Evolutionary conservation across 2,329 filamentous ascomycete genomes (phyloP).

Genomic region (Sporothrix variecibatus): DNA sequence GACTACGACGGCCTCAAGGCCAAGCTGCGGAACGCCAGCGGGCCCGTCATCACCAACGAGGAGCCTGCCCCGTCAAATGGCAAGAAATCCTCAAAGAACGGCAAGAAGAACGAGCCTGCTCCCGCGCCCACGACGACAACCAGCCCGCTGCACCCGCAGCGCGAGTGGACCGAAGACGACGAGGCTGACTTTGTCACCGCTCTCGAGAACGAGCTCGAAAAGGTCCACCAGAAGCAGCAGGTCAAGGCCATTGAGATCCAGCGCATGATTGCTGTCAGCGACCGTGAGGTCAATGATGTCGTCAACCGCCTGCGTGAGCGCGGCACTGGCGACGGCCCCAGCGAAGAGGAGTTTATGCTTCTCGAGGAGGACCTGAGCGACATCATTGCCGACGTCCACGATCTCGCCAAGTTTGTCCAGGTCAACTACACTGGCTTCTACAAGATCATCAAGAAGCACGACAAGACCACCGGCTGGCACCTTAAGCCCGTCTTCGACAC

Average conservation of each 20-base stretch:
- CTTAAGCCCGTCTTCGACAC: constrained; percentile 95
- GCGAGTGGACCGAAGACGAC: constrained; percentile 86
- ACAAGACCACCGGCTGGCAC: constrained; percentile 94
- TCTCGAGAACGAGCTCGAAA: constrained; percentile 91
- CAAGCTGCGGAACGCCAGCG: constrained; percentile 74
- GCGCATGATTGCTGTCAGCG: constrained; percentile 80
- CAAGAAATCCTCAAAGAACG: constrained; percentile 31
- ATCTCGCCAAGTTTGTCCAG: constrained; percentile 96
- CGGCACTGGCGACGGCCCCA: constrained; percentile 60
- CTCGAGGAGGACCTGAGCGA: constrained; percentile 95
- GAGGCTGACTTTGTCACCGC: constrained; percentile 84
- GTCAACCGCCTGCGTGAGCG: constrained; percentile 71
- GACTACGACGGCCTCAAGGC: constrained; percentile 92
- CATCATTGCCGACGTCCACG: constrained; percentile 97
- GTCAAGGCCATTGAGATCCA: constrained; percentile 97
- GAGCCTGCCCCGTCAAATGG: constrained; percentile 30
- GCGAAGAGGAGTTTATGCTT: constrained; percentile 90
- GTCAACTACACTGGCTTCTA: constrained; percentile 99
- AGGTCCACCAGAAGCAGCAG: constrained; percentile 96
- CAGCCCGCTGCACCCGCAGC: constrained; percentile 39
- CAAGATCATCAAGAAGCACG: constrained; percentile 99
- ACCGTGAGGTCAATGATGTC: constrained; percentile 87
- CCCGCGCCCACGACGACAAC: not conserved
- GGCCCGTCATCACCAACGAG: constrained; percentile 40
- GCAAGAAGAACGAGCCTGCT: constrained; percentile 39